phyloP scores from a whole-genome alignment of 345 rosid species.

The Eucalyptus caleyi region DNA sequence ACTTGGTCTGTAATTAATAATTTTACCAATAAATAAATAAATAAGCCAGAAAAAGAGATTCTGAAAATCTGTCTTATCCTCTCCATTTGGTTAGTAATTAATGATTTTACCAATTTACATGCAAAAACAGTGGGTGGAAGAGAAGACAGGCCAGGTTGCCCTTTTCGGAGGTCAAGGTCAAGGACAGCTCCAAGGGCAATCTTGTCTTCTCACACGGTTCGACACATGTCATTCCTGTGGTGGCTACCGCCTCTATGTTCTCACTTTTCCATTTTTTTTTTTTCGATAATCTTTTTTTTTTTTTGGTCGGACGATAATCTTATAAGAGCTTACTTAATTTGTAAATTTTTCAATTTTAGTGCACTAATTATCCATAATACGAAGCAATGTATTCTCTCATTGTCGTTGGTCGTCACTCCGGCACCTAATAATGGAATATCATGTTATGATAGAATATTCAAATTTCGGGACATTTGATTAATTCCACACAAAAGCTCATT shows the following conservation, averaged over 20 bases:
- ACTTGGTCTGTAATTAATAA: background rate
- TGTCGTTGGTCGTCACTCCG: background rate
- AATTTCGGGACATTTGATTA: background rate
- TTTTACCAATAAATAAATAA: background rate
- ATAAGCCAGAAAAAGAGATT: background rate
- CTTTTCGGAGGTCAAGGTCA: background rate
- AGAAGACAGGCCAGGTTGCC: background rate
- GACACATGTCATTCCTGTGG: background rate
- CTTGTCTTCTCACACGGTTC: background rate
- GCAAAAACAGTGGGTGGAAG: background rate
- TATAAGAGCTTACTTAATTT: background rate
- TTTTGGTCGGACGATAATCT: background rate
- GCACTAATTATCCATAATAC: background rate
- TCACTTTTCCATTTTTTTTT: background rate
- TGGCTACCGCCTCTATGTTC: background rate
- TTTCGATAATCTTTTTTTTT: background rate
- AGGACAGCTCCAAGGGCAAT: background rate
- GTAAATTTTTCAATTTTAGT: background rate
- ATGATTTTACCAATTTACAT: background rate
- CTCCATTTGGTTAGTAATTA: background rate
- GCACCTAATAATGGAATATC: background rate
- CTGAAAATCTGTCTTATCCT: background rate
- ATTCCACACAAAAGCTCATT: background rate
- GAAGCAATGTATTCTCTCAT: background rate
- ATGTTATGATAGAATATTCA: background rate